Base-by-base conservation (phyloP, 164 flowering plant genomes). In the Platanus orientalis region DNA sequence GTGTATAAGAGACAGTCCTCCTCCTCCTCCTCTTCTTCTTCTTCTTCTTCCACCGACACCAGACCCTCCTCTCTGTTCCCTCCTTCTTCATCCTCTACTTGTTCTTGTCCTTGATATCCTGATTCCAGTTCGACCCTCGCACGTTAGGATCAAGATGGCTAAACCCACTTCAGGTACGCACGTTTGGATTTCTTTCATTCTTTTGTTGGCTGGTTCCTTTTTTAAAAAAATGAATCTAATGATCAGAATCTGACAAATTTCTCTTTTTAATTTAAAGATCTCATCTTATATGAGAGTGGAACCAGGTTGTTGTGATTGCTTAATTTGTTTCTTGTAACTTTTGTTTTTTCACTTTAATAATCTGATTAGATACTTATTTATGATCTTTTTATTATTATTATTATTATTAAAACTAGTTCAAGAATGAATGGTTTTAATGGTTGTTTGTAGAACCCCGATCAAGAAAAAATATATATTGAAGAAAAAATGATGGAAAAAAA, bases 151-250 rank as follows among this genome's bases (percentile, higher is more conserved):
- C 71, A 62, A 62, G 60, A 72, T 72, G 75, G 30, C 69, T 40
- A 68, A 45, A 27, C 29, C 48, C 42, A 58, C 52, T 51, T 44
- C 64, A 63, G 75, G 75, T 72, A 61, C 54, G 60, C 32, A 40
- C 27, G 27, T 61, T 14, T 17, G 30, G 57, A 16, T 32, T 44
- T 20, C 12, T 50, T 45, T 13, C 32, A 53, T 53, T 27, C 13
- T 26, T 51, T 24, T 10, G 10, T 51, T 51, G 4, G 26, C 10
- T 24, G 26, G 42, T 36, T 36, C 20, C 5, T 26, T 27, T 4
- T 16, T 53, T 26, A 4, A 53, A 11, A 25, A 53, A 24, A 3
- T 2, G 2, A 53, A 53, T 13, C n/a, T 2, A 12, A 1, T 7
- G 4, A 27, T 13, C 9, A 7, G 12, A 36, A 3, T 36, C 29